Evolutionary conservation across 306 rosid species (phyloP), one percentile per base, ranked within the genome.

Genomic region (Sphenostylis stenocarpa): DNA sequence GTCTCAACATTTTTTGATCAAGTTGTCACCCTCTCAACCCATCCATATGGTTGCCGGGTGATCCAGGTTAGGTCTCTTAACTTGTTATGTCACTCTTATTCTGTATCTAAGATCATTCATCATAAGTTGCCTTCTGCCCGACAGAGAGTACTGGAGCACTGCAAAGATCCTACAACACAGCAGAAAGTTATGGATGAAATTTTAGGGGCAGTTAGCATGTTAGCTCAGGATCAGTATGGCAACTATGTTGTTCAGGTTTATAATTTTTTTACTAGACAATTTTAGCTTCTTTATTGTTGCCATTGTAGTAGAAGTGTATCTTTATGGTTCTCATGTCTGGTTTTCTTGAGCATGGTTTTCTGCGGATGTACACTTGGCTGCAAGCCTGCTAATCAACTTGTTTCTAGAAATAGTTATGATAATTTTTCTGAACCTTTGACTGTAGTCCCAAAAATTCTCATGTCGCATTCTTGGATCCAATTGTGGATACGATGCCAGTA

Each of bases 151-250:
- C 86, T 95, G 72, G 98, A 95, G 87, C 97, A 92, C 89, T 95
- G 98, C 81, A 56, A 76, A 23, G 95, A 88, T 68, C 81, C 85
- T 68, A 77, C 24, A 13, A 92, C 97, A 0, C 93, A 95, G 76
- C 91, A 88, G 80, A 88, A 85, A 82, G 96, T 92, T 71, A 95
- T 95, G 98, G 97, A 86, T 82, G 98, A 95, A 77, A 92, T 90
- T 80, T 85, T 93, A 77, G 94, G 95, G 72, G 88, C 98, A 67
- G 98, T 93, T 80, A 90, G 98, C 88, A 95, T 92, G 93, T 86
- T 95, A 88, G 97, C 97, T 13, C 98, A 95, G 75, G 96, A 95
- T 84, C 98, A 95, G 86, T 95, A 95, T 72, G 98, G 98, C 28
- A 95, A 95, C 85, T 95, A 95, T 33, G 98, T 92, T 26, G 98